Base-by-base conservation (phyloP, 2,329 filamentous ascomycete species). In the Aureobasidium sp. region DNA sequence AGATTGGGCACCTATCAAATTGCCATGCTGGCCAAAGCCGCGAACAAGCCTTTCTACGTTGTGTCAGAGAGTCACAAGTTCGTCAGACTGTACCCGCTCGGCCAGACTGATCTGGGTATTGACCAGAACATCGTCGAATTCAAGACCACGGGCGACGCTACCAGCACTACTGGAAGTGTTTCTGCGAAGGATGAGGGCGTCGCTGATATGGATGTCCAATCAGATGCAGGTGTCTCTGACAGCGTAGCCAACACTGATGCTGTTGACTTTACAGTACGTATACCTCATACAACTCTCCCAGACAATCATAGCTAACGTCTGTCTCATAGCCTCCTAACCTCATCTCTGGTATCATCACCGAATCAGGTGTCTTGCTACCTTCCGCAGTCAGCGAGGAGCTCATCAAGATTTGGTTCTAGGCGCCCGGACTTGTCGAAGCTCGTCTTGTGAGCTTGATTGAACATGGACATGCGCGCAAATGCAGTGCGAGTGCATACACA, bases 1-100 rank as follows among this genome's bases (percentile, higher is more conserved):
- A 82, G 92, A 53, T 84, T 97, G 76, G 93, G 93, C 29, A 87
- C 85, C 4, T 93, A 90, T 68, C 92, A 96, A 77, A 87, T 97
- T 68, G 92, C 90, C 1, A 79, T 91, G 67, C 78, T 97, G 59
- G 92, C 92, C 5, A 87, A 87, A 69, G 83, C 83, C 15, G 82
- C 83, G 65, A 84, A 87, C 43, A 87, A 90, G 65, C 89, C 89
- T 0, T 90, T 97, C 68, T 96, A 95, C 71, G 92, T 96, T 20
- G 92, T 94, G 5, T 89, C 89, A 1, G 94, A 99, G 78, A 95
- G 90, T 69, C 94, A 99, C 80, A 99, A 99, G 77, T 97, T 99
- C 72, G 91, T 95, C 50, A 84, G 92, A 69, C 82, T 94, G 61
- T 94, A 92, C 69, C 90, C 93, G 1, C 78, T 94, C 26, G 86